Evolutionary conservation across 78 protist genomes (phyloP).

Genomic region (Dictyostelium purpureum): DNA sequence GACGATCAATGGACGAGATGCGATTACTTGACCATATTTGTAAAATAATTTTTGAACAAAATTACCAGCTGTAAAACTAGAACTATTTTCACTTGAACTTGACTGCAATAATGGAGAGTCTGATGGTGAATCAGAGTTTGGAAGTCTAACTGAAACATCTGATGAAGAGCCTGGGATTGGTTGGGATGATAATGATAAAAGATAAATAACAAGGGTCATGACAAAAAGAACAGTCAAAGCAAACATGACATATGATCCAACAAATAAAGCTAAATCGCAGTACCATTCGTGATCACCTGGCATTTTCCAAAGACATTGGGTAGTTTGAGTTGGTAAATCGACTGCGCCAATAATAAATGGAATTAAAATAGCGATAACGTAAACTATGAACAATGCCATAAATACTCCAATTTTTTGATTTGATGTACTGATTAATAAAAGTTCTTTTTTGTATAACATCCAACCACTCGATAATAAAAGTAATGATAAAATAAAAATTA

Average conservation of each 20-base stretch:
- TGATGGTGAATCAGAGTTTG: background rate
- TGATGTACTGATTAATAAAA: too few species aligned
- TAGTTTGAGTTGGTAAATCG: background rate
- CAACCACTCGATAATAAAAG: too few species aligned
- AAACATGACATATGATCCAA: background rate
- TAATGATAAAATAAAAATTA: background rate
- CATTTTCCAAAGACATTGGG: constrained; percentile 31
- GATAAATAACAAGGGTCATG: background rate
- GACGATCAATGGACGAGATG: background rate
- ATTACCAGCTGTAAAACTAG: background rate
- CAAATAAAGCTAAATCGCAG: constrained; percentile 34
- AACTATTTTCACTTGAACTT: background rate
- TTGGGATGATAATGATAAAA: background rate
- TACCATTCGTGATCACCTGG: constrained; percentile 34
- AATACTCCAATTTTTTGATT: background rate
- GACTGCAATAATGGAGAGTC: background rate
- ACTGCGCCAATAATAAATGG: background rate
- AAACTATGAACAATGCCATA: background rate
- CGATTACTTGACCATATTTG: constrained; percentile 16
- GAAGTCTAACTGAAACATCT: background rate
- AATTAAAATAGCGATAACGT: background rate
- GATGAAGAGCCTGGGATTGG: constrained; percentile 45
- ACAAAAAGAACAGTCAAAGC: background rate
- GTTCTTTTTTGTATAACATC: too few species aligned
- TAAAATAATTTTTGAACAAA: constrained; percentile 39